These are phyloP conservation scores for Phytophthora cryptogea DNA, from an alignment of 352 stramenopile species.

Conservation along the genomic window DNA sequence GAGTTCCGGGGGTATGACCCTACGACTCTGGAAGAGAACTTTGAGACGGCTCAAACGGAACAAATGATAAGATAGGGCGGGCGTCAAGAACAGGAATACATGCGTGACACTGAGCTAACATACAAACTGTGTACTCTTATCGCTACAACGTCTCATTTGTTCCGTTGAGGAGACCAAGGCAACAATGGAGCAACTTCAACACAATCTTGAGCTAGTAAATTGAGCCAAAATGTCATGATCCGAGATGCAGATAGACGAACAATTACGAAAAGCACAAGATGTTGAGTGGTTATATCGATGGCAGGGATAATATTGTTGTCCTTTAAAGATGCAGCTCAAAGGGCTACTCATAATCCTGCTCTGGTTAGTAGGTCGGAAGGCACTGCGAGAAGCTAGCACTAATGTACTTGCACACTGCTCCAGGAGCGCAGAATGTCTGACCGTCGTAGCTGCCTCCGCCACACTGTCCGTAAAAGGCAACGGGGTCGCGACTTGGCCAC, in stretches of 20 bases:
- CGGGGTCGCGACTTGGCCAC: slow-evolving; percentile 25
- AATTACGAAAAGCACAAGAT: not conserved
- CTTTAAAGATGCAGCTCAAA: not conserved
- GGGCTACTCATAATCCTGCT: not conserved
- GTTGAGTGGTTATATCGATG: not conserved
- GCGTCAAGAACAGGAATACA: not conserved
- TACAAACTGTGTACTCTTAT: no score
- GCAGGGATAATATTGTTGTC: not conserved
- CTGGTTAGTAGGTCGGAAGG: slow-evolving; percentile 28
- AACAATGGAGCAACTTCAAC: no score
- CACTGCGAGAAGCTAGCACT: slow-evolving; percentile 34
- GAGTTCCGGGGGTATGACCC: not conserved
- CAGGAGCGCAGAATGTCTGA: slow-evolving; percentile 32
- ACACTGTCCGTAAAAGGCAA: slow-evolving; percentile 32
- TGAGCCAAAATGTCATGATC: no score
- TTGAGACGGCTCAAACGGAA: not conserved
- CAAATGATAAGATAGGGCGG: not conserved
- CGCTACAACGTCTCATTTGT: no score
- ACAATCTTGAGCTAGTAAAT: no score
- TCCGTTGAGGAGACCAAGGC: no score
- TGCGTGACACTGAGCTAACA: no score
- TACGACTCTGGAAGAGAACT: not conserved
- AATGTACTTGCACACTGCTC: slow-evolving; percentile 33
- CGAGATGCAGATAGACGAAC: not conserved
- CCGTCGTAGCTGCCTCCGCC: slow-evolving; percentile 29